Base-by-base conservation (phyloP, 2,329 filamentous ascomycete genomes). In the Sporothrix variecibatus region DNA sequence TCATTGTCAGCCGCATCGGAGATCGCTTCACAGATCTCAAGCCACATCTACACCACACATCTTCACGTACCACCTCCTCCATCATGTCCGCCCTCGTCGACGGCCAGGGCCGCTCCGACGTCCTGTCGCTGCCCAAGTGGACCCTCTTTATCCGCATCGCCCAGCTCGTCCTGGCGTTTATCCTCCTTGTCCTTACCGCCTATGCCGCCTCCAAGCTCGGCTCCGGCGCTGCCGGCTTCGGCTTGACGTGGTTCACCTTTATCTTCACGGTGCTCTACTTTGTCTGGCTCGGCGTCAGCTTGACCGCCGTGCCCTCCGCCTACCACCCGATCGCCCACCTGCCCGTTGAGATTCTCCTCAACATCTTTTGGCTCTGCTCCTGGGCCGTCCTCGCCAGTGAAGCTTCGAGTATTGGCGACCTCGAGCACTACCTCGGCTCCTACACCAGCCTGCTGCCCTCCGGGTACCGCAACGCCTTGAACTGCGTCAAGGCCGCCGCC, bases 321-420 rank as follows among this genome's bases (percentile, higher is more conserved):
- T 78, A 78, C 70, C 75, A 77, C 62, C 64, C 73, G 15, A 71
- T 75, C 38, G 75, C 68, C 11, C 77, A 78, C 34, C 51, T 78
- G 69, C 72, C 74, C 34, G 43, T 75, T 56, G 77, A 78, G 53
- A 73, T 75, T 15, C 43, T 76, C 8, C 20, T 72, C 72, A 76
- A 76, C 58, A 75, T 77, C 64, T 78, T 77, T 56, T 78, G 77
- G 77, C 76, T 78, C 62, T 71, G 65, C 49, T 73, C 74, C 46
- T 78, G 75, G 75, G 76, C 77, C 72, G 75, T 76, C n/a, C 74
- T 78, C 9, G 76, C 77, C 72, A 75, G 73, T 53, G 75, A 78
- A 46, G 75, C 75, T 38, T 12, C 75, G 15, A 46, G 65, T 17
- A 38, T 75, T 3, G 23, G 28, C 46, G 15, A 56, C 7, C 49